Conservation (phyloP, 208 protist genomes). For the Strigomonas culicis region DNA sequence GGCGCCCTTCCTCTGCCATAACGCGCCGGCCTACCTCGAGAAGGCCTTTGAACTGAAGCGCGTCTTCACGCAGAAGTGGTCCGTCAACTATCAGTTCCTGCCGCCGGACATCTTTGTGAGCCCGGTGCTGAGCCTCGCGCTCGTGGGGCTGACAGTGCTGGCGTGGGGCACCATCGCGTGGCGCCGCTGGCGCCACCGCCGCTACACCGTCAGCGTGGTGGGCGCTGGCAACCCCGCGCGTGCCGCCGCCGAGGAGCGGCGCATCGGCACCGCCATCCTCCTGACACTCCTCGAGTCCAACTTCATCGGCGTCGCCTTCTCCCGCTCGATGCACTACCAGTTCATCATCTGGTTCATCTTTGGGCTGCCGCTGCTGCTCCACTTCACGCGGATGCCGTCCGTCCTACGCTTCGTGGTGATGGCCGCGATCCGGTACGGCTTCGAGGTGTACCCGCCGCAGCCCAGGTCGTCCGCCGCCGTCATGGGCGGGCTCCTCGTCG, state of each 20-base stretch:
- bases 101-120: conserved; percentile 44
- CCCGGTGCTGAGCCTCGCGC: conserved; percentile 30
- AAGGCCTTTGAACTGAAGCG: conserved; percentile 66
- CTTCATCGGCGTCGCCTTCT: conserved; percentile 86
- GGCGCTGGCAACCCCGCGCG: conserved; percentile 14
- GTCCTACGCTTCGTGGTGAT: conserved; percentile 28
- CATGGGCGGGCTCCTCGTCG: conserved; percentile 32
- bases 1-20: conserved; percentile 54
- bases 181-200: conserved; percentile 11
- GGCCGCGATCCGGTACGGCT: conserved; percentile 46
- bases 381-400: conserved; percentile 34
- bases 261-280: conserved; percentile 25
- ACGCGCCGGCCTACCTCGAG: conserved; percentile 40
- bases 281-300: conserved; percentile 87
- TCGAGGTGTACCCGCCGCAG: conserved; percentile 64
- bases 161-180: conserved; percentile 50
- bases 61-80: conserved; percentile 67
- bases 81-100: conserved; percentile 80
- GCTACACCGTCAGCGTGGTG: conserved; percentile 33
- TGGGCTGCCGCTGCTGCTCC: conserved; percentile 64
- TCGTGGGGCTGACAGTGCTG: conserved; percentile 43
- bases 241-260: background rate
- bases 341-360: conserved; percentile 94
- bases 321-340: conserved; percentile 92
- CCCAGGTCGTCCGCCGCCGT: conserved; percentile 38